Evolutionary conservation across 345 rosid genomes (phyloP).

Genomic region (Turnera subulata): DNA sequence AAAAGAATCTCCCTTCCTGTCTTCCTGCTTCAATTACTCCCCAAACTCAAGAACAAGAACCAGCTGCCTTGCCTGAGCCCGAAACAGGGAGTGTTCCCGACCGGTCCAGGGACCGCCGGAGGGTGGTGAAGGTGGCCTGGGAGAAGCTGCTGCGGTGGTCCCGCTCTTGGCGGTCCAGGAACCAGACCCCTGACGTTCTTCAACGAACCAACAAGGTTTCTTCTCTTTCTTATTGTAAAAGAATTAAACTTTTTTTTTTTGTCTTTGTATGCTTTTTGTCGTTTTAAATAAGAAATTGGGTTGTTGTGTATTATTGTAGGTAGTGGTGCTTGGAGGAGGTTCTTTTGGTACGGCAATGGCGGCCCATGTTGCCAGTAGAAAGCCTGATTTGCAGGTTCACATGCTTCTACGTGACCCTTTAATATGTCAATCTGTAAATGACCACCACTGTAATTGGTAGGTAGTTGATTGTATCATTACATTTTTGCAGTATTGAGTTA

Average conservation of each 20-base stretch:
- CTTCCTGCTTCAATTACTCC: slow-evolving; percentile 22
- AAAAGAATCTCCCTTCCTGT: slow-evolving; percentile 12
- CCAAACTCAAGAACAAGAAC: not conserved
- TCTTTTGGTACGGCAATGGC: slow-evolving; percentile 97
- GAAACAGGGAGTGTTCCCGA: slow-evolving; percentile 16
- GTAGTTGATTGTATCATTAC: too few relatives aligned
- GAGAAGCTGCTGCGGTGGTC: slow-evolving; percentile 91
- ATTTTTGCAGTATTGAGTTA: not conserved
- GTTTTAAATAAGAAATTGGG: not conserved
- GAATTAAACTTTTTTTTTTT: not conserved
- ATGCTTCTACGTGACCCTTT: slow-evolving; percentile 77
- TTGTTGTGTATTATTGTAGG: slow-evolving; percentile 35
- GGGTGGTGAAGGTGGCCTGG: slow-evolving; percentile 77
- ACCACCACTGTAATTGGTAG: slow-evolving; percentile 54
- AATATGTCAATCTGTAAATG: slow-evolving; percentile 66
- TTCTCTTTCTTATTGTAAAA: not conserved
- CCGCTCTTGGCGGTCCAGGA: slow-evolving; percentile 74
- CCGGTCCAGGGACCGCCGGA: slow-evolving; percentile 47
- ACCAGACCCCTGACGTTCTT: slow-evolving; percentile 61
- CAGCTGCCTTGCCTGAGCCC: slow-evolving; percentile 6
- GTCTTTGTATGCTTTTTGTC: not conserved
- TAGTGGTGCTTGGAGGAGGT: slow-evolving; percentile 96
- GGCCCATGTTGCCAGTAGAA: slow-evolving; percentile 75
- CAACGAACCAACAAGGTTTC: slow-evolving; percentile 76
- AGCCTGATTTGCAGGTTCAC: slow-evolving; percentile 61